These are phyloP conservation scores for Malassezia yamatoensis DNA, from an alignment of 1,284 basidiomycete genomes.

Conservation along the genomic window DNA sequence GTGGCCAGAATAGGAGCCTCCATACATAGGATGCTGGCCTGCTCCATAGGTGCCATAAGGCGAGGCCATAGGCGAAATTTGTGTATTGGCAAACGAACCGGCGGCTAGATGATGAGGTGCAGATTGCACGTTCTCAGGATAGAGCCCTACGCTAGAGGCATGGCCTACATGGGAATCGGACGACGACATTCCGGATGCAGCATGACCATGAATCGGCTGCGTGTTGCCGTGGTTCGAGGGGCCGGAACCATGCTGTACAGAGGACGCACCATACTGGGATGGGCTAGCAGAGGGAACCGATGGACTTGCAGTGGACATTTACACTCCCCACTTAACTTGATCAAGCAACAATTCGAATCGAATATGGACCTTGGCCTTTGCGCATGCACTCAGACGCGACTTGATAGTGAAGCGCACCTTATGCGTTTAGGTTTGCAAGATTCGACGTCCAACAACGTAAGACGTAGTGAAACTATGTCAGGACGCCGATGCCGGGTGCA, in stretches of 20 bases:
- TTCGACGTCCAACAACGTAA: slow-evolving; percentile 1
- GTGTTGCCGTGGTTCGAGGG: background rate
- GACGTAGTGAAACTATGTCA: slow-evolving; percentile 2
- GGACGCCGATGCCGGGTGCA: slow-evolving; percentile 10
- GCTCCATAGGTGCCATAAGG: slow-evolving; percentile 13
- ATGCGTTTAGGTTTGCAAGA: background rate
- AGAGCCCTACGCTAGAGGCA: slow-evolving; percentile 8
- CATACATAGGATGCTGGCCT: slow-evolving; percentile 17
- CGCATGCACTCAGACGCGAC: too few species aligned
- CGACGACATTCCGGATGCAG: background rate
- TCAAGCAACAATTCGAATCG: too few species aligned
- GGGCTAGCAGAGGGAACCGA: slow-evolving; percentile 11
- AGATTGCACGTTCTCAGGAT: slow-evolving; percentile 8
- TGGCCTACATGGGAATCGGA: slow-evolving; percentile 14
- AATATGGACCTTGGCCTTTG: too few species aligned
- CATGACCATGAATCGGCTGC: slow-evolving; percentile 13
- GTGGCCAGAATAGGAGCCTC: slow-evolving; percentile 15
- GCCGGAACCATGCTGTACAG: slow-evolving; percentile 11
- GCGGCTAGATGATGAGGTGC: slow-evolving; percentile 14
- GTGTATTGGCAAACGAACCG: slow-evolving; percentile 11
- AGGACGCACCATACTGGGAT: slow-evolving; percentile 7
- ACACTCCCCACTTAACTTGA: background rate
- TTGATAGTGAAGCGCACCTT: background rate
- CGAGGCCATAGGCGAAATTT: slow-evolving; percentile 16
- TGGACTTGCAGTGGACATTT: slow-evolving; percentile 18